phyloP scores from a whole-genome alignment of 768 basidiomycete species.

The Tephrocybe rancida region DNA sequence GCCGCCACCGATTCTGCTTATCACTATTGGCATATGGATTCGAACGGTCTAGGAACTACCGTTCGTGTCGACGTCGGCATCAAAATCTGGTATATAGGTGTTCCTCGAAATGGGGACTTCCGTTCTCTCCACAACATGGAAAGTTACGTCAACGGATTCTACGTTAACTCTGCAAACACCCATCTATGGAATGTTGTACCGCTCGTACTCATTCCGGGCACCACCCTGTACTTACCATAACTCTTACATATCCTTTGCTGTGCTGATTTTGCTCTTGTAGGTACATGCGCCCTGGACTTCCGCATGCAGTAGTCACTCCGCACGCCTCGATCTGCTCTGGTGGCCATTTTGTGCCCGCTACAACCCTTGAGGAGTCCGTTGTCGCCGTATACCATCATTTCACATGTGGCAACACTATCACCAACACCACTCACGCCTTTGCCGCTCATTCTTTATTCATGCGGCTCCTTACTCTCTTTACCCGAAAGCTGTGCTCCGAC shows the following conservation, averaged over 20 bases:
- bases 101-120: not conserved
- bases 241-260: too few relatives aligned
- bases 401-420: not conserved
- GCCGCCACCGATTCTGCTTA: not conserved
- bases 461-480: not conserved
- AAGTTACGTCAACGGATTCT: not conserved
- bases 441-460: not conserved
- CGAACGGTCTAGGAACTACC: not conserved
- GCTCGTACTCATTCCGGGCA: not conserved
- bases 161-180: not conserved
- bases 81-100: not conserved
- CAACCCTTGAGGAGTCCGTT: not conserved
- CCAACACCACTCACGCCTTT: not conserved
- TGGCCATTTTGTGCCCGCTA: not conserved
- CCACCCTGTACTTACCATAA: not conserved
- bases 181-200: not conserved
- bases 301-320: not conserved
- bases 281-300: not conserved
- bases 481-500: too few relatives aligned
- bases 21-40: not conserved
- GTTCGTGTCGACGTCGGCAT: not conserved
- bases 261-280: not conserved
- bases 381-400: slow-evolving; percentile 1
- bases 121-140: too few relatives aligned
- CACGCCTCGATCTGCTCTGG: not conserved